Evolutionary conservation across 192 early-diverging fungal genomes (phyloP).

Genomic region (Helicostylum pulchrum): DNA sequence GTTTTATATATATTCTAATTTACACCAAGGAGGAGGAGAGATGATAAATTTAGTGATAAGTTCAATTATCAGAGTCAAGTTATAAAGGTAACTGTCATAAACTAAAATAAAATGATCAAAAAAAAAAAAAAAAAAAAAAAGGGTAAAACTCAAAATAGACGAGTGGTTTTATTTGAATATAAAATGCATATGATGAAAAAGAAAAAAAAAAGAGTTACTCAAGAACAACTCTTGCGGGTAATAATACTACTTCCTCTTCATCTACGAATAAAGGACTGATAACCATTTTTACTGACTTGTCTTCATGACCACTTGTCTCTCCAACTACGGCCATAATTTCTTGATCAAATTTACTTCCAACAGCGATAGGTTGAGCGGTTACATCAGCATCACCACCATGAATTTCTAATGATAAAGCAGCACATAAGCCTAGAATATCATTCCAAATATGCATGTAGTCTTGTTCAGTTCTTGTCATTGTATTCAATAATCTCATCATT

Average conservation of each 20-base stretch:
- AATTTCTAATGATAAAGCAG: conserved; percentile 31
- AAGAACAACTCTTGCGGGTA: conserved; percentile 32
- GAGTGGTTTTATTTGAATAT: too few species aligned
- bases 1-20: too few species aligned
- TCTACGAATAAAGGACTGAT: conserved; percentile 36
- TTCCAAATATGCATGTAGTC: conserved; percentile 17
- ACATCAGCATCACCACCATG: conserved; percentile 38
- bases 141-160: too few species aligned
- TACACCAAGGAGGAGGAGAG: too few species aligned
- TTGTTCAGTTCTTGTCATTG: conserved; percentile 6
- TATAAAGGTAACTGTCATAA: too few species aligned
- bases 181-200: too few species aligned
- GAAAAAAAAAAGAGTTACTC: conserved; percentile 3
- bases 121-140: too few species aligned
- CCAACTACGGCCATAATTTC: conserved; percentile 32
- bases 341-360: conserved; percentile 29
- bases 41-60: too few species aligned
- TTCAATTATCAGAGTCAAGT: too few species aligned
- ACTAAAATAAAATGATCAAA: too few species aligned
- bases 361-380: conserved; percentile 24
- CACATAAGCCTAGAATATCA: conserved; percentile 21
- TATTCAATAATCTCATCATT: conserved; percentile 2
- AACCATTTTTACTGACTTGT: conserved; percentile 22
- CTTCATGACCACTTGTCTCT: conserved; percentile 13
- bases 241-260: conserved; percentile 31